These are phyloP conservation scores for Emericellopsis cladophorae DNA, from an alignment of 2,329 filamentous ascomycete species.

Conservation along the genomic window DNA sequence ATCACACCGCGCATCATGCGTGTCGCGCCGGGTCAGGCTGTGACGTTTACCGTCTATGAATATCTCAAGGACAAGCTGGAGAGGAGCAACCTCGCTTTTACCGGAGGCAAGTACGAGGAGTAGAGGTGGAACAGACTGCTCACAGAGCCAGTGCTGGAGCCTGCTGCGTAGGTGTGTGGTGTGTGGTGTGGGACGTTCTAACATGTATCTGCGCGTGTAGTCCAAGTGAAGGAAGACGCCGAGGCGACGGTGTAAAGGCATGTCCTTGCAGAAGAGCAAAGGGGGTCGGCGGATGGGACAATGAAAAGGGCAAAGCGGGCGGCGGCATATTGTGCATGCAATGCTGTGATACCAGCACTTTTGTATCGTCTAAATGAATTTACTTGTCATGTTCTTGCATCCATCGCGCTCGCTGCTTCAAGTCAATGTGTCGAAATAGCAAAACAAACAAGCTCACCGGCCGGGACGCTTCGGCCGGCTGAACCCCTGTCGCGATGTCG, in stretches of 20 bases:
- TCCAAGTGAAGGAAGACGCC: constrained; percentile 6
- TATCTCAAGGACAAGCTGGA: constrained; percentile 63
- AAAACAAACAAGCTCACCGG: constrained; percentile 23
- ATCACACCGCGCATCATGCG: constrained; percentile 97
- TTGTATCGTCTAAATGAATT: constrained; percentile 1
- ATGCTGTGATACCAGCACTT: constrained; percentile 14
- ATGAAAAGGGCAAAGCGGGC: neutral
- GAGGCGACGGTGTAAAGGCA: constrained; percentile 6
- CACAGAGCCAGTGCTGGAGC: neutral
- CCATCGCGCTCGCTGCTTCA: neutral
- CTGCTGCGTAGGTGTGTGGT: neutral
- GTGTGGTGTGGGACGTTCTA: constrained; percentile 1
- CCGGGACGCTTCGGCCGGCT: constrained; percentile 71
- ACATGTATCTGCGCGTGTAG: constrained; percentile 7
- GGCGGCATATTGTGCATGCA: constrained; percentile 12
- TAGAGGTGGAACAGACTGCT: constrained; percentile 16
- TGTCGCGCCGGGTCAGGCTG: constrained; percentile 86
- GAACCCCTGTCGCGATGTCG: constrained; percentile 55
- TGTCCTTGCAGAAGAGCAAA: too few species aligned
- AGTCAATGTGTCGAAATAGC: too few species aligned
- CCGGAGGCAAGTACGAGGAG: constrained; percentile 56
- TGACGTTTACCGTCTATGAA: constrained; percentile 67
- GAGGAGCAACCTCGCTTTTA: constrained; percentile 48
- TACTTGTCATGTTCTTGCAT: neutral
- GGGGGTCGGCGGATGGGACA: too few species aligned